Percentiles rank a stretch among this genome's conserved stretches.
Evolutionary conservation across 1,139 yeast genomes (phyloP).

Genomic region (Wickerhamiella infanticola): DNA sequence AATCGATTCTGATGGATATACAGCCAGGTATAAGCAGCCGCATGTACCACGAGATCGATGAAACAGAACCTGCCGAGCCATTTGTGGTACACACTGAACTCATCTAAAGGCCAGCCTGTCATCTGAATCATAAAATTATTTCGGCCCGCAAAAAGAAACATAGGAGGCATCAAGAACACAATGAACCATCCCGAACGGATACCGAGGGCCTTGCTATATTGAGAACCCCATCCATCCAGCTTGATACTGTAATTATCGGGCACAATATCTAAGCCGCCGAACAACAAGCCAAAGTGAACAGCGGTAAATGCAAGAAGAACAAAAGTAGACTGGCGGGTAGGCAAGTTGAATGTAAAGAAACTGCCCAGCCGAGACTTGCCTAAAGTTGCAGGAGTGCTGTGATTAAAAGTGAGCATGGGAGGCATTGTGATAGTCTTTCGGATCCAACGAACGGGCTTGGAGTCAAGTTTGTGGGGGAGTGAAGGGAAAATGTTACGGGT

Average conservation of each 20-base stretch:
- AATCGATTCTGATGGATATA: conserved; percentile 23
- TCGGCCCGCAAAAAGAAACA: conserved; percentile 46
- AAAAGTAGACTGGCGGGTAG: conserved; percentile 21
- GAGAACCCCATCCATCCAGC: neutral
- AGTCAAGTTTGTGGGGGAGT: conserved; percentile 1
- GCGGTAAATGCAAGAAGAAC: conserved; percentile 18
- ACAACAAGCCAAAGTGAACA: conserved; percentile 9
- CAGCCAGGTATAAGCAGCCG: conserved; percentile 11
- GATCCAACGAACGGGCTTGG: conserved; percentile 7
- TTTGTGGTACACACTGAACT: conserved; percentile 42
- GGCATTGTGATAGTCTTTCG: conserved; percentile 18
- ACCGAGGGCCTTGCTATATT: conserved; percentile 26
- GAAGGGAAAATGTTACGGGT: conserved; percentile 11
- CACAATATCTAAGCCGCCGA: conserved; percentile 5
- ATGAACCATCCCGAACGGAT: conserved; percentile 46
- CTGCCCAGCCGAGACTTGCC: conserved; percentile 3
- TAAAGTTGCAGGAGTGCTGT: conserved; percentile 13
- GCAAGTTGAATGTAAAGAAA: conserved; percentile 14
- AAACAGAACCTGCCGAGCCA: conserved; percentile 42
- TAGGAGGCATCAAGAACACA: conserved; percentile 36
- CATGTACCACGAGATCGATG: conserved; percentile 27
- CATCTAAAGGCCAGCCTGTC: conserved; percentile 47
- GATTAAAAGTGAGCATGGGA: conserved; percentile 17
- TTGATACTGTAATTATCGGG: conserved; percentile 4
- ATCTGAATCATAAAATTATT: conserved; percentile 40